Evolutionary conservation across 805 yeast species (phyloP).

Genomic region (Kluyveromyces aestuarii): DNA sequence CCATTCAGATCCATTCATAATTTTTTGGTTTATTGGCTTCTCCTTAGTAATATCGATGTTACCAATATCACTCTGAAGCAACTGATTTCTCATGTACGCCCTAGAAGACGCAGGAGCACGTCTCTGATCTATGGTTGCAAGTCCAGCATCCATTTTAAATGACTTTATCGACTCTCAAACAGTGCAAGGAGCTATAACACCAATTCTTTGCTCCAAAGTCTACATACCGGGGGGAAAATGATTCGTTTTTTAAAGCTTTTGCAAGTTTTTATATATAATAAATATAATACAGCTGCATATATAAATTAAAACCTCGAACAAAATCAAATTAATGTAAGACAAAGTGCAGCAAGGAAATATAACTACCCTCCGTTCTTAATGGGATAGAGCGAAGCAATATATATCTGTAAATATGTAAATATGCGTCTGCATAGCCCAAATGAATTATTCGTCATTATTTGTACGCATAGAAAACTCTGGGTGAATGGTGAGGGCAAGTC

Average conservation of each 20-base stretch:
- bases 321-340: neutral
- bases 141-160: constrained; percentile 29
- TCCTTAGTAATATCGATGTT: constrained; percentile 38
- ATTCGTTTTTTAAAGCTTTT: too few relatives aligned
- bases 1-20: constrained; percentile 6
- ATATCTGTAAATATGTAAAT: too few relatives aligned
- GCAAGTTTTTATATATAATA: neutral
- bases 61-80: constrained; percentile 33
- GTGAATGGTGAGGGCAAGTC: too few relatives aligned
- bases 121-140: constrained; percentile 16
- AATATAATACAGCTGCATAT: neutral
- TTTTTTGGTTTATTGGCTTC: constrained; percentile 22
- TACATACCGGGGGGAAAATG: too few relatives aligned
- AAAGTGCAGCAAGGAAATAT: neutral
- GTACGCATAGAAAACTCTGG: too few relatives aligned
- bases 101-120: constrained; percentile 2
- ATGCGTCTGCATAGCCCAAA: too few relatives aligned
- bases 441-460: too few relatives aligned
- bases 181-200: neutral
- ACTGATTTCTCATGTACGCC: constrained; percentile 27
- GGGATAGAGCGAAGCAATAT: too few relatives aligned
- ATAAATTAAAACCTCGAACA: neutral
- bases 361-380: too few relatives aligned
- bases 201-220: too few relatives aligned
- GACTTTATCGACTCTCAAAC: neutral